Conservation (phyloP, 352 stramenopile genomes). For the Pythium aquatile region DNA sequence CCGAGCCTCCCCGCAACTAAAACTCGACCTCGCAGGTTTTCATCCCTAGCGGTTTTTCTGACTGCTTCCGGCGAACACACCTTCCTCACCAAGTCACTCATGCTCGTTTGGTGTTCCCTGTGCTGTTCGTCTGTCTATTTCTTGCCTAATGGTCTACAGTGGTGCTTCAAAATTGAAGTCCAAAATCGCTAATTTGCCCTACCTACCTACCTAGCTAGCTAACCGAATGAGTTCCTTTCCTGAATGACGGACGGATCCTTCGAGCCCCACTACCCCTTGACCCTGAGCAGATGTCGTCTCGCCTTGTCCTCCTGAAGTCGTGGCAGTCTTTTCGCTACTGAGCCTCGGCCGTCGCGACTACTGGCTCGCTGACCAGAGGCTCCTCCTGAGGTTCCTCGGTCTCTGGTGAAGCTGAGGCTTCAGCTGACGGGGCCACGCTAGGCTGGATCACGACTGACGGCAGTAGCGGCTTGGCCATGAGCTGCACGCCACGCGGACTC, state of each 20-base stretch:
- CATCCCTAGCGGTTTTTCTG: neutral
- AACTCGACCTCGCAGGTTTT: neutral
- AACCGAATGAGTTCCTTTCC: constrained; percentile 4
- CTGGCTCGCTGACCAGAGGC: neutral
- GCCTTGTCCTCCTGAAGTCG: neutral
- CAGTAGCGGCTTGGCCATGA: constrained; percentile 14
- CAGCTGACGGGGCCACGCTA: neutral
- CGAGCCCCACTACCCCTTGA: neutral
- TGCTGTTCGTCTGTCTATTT: constrained; percentile 12
- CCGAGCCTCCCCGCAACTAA: neutral
- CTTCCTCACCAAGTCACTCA: neutral
- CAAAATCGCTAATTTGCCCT: constrained; percentile 9
- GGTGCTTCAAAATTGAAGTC: constrained; percentile 12
- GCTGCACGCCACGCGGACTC: constrained; percentile 18
- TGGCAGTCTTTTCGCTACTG: neutral
- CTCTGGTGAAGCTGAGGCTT: neutral
- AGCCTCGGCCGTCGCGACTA: neutral
- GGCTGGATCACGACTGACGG: constrained; percentile 27
- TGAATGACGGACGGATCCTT: constrained; percentile 6
- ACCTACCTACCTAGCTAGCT: constrained; percentile 9
- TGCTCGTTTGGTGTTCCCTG: neutral
- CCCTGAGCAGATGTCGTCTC: neutral
- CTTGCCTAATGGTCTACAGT: constrained; percentile 16
- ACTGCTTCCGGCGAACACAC: neutral
- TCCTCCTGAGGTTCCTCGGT: neutral